phyloP scores from a whole-genome alignment of 225 moss, liverwort and hornwort genomes.

The Marchantia polymorpha region DNA sequence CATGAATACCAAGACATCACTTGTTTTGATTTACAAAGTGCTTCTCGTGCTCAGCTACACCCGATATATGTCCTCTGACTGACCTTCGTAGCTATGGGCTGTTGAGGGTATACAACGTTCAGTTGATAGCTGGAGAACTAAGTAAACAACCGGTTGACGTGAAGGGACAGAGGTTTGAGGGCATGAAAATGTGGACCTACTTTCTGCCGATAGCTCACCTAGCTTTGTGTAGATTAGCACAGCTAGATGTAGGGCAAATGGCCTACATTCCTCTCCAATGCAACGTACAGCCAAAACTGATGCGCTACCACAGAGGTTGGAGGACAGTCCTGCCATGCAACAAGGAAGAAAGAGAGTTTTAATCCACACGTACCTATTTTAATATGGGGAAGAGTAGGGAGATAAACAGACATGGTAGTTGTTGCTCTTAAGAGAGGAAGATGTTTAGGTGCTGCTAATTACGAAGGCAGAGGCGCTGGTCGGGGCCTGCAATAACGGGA shows the following conservation, averaged over 20 bases:
- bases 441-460: neutral
- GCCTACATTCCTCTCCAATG: slow-evolving; percentile 6
- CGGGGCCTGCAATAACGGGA: neutral
- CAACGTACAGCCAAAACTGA: slow-evolving; percentile 10
- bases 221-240: neutral
- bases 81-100: too few relatives aligned
- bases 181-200: neutral
- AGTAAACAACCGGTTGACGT: too few relatives aligned
- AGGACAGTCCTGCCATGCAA: neutral
- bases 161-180: neutral
- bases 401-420: slow-evolving; percentile 3
- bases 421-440: neutral
- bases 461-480: neutral
- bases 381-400: neutral
- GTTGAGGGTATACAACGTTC: too few relatives aligned
- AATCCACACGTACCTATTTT: too few relatives aligned
- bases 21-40: too few relatives aligned
- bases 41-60: too few relatives aligned
- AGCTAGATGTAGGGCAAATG: slow-evolving; percentile 8
- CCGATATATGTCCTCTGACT: too few relatives aligned
- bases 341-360: neutral
- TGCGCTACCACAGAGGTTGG: slow-evolving; percentile 1
- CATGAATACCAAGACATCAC: too few relatives aligned
- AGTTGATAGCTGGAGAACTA: too few relatives aligned
- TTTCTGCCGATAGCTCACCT: neutral